Base-by-base conservation (phyloP, 371 early-diverging fungal species). In the Lichtheimia ornata region DNA sequence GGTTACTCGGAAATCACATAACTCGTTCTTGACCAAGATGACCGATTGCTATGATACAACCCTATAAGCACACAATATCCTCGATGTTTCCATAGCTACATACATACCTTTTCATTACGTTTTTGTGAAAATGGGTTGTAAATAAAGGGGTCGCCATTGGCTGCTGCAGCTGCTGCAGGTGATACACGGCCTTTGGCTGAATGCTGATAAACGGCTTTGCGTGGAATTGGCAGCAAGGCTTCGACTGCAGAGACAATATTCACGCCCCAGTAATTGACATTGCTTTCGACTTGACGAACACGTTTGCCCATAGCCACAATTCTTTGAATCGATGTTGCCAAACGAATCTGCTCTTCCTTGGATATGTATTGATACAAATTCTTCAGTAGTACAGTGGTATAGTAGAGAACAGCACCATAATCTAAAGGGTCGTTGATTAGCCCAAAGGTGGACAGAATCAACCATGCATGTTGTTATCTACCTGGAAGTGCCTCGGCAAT, bases 111-210 rank as follows among this genome's bases (percentile, higher is more conserved):
- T 59, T 64, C 67, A 14, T 62, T 64, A n/a, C 68, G 76, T 56
- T 84, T 82, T 47, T 83, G 77, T 15, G 86, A 84, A 69, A 83
- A 90, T 4, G 91, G 90, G 65, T 90, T 91, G 72, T 91, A 90
- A 20, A 93, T 84, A 65, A 93, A 93, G 2, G 89, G 87, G 59
- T 87, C 85, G 4, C 67, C 63, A 5, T 69, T 78, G 5, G 67
- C 72, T 17, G 64, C 53, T 13, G 54, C 59, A 7, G 62, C 65
- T 18, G 72, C 53, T 14, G 61, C 49, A 5, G 51, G 56, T 18
- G 56, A 42, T 3, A 50, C 53, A 18, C 25, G 35, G 11, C 18
- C 52, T 6, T 52, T 24, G 4, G 62, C 44, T 2, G 62, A 58
- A 28, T 64, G 64, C 5, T 64, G 54, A 20, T 69, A 69, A 1